These are phyloP conservation scores for Babesia divergens DNA, from an alignment of 169 alveolate species.

Conservation along the genomic window DNA sequence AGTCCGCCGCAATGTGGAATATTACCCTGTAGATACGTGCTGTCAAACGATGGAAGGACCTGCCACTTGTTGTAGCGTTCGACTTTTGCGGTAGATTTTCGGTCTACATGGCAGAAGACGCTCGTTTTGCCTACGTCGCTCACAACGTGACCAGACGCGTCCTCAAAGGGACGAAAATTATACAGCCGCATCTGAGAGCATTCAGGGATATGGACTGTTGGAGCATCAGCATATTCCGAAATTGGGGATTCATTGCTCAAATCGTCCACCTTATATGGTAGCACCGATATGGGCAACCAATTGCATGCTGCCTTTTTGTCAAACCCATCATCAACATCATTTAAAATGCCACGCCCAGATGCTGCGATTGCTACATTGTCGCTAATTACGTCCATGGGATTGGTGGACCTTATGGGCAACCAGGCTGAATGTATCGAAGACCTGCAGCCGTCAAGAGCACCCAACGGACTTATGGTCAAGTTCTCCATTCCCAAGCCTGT, in stretches of 20 bases:
- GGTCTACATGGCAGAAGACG: conserved; percentile 4
- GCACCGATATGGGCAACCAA: not conserved
- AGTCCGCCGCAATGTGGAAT: not conserved
- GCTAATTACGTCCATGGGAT: not conserved
- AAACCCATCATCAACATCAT: not conserved
- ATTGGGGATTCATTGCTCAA: not conserved
- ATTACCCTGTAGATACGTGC: not conserved
- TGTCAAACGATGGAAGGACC: conserved; percentile 17
- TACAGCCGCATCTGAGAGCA: too few species aligned
- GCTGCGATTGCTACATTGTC: not conserved
- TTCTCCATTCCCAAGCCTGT: not conserved
- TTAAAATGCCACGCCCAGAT: not conserved
- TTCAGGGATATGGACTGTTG: not conserved
- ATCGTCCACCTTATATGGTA: not conserved
- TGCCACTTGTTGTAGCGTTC: not conserved
- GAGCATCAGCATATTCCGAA: not conserved
- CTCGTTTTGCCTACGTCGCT: not conserved
- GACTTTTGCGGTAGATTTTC: not conserved
- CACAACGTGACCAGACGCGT: not conserved
- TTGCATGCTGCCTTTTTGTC: not conserved
- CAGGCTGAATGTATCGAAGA: not conserved
- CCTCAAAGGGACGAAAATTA: not conserved
- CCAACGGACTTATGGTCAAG: not conserved
- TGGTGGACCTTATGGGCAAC: not conserved
- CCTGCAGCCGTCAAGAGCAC: not conserved